phyloP scores from a whole-genome alignment of 441 rosid genomes.

The Breynia disticha region DNA sequence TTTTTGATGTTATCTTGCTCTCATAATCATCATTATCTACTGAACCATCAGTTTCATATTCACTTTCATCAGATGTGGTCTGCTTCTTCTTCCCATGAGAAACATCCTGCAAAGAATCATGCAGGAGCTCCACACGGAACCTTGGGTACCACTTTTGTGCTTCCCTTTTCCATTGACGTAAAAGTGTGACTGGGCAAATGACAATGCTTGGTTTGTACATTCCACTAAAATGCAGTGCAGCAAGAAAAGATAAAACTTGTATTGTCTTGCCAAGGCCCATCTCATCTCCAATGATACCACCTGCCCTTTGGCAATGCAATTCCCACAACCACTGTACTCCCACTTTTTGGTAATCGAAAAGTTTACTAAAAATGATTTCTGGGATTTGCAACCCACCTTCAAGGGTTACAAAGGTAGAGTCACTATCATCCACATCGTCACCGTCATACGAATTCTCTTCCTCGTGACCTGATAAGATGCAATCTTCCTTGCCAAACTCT shows the following conservation, averaged over 20 bases:
- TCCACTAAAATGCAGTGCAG: constrained; percentile 80
- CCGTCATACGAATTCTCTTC: constrained; percentile 48
- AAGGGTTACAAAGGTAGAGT: constrained; percentile 45
- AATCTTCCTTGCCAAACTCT: constrained; percentile 32
- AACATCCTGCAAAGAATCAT: constrained; percentile 80
- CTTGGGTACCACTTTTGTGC: constrained; percentile 74
- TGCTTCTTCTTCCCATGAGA: constrained; percentile 27
- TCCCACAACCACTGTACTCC: constrained; percentile 99
- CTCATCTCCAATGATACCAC: constrained; percentile 97
- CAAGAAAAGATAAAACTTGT: constrained; percentile 88
- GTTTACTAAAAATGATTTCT: constrained; percentile 49
- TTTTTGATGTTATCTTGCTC: constrained; percentile 34
- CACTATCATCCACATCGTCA: constrained; percentile 34
- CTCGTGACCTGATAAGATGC: constrained; percentile 36
- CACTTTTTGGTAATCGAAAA: constrained; percentile 93
- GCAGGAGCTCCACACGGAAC: constrained; percentile 75
- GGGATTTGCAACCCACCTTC: constrained; percentile 89
- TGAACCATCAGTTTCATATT: constrained; percentile 62
- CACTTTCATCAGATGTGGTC: constrained; percentile 51
- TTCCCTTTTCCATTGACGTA: constrained; percentile 94
- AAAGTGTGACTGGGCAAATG: constrained; percentile 86
- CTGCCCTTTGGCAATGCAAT: constrained; percentile 95
- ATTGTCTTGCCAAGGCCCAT: constrained; percentile 99
- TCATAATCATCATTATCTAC: constrained; percentile 58
- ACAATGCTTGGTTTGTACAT: constrained; percentile 92